Percentiles rank a stretch among this genome's conserved stretches.
These are phyloP conservation scores for Dryas octopetala DNA, from an alignment of 306 rosid species.

Conservation along the genomic window DNA sequence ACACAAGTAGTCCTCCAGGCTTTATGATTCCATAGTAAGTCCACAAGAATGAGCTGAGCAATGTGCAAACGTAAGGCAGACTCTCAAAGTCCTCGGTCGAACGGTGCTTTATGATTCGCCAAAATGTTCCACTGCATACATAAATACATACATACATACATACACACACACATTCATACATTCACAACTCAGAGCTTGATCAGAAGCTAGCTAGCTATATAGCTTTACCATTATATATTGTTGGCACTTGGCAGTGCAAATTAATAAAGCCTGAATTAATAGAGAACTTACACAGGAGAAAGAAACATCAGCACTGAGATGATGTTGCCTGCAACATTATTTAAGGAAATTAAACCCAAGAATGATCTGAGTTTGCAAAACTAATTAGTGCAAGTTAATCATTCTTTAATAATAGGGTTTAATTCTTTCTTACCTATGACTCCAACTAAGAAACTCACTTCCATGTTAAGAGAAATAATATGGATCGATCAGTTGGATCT, in stretches of 20 bases:
- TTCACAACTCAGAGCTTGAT: no score
- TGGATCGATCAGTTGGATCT: not conserved
- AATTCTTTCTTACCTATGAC: constrained; percentile 40
- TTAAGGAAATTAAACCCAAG: no score
- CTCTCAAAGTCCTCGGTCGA: constrained; percentile 63
- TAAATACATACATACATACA: not conserved
- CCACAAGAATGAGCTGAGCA: constrained; percentile 59
- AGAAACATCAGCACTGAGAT: constrained; percentile 69
- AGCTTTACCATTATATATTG: no score
- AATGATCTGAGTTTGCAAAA: no score
- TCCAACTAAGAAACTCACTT: constrained; percentile 49
- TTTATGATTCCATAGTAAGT: constrained; percentile 66
- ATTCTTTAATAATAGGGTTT: not conserved
- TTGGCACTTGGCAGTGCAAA: no score
- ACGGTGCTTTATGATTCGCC: constrained; percentile 38
- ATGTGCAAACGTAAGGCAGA: constrained; percentile 68
- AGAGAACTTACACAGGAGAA: constrained; percentile 54
- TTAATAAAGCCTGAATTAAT: not conserved
- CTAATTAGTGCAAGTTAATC: no score
- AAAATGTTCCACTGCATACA: constrained; percentile 40
- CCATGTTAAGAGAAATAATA: constrained; percentile 32
- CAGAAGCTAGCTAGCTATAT: no score
- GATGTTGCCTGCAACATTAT: constrained; percentile 49
- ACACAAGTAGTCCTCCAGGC: constrained; percentile 52
- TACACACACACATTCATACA: no score